Evolutionary conservation across 1,139 yeast genomes (phyloP), one percentile per base, ranked within the genome.

Genomic region (Yamadazyma oceani): DNA sequence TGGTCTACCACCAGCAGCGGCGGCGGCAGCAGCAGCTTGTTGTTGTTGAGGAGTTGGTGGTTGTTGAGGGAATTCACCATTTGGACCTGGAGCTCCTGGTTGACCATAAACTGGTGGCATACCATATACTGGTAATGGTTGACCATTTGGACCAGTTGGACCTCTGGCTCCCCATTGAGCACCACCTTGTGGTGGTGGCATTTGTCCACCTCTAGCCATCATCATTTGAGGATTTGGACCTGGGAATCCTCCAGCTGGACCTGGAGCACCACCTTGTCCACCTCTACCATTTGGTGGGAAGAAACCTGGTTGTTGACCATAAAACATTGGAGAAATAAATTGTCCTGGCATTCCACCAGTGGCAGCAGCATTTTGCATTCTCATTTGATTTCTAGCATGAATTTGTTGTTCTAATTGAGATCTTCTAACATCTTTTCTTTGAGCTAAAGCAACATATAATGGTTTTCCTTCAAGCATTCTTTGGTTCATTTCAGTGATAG

Each of bases 401-500:
- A 89, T 86, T 73, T 92, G 98, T 75, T 94, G 97, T 68, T 89
- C 94, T 65, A 94, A 79, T 76, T 92, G 97, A 58, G 89, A 81
- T 66, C 96, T 87, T 80, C 99, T 89, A 47, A 88, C 96, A 60
- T 92, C 98, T 76, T 89, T 90, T 71, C 97, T 87, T 80, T 92
- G 98, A 57, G 98, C 98, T 63, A 94, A 83, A 49, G 97, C 97
- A 69, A 92, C 99, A 66, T 92, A 92, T 64, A 92, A 79, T 59
- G 98, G 98, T 80, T 94, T 92, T 64, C 94, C 90, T 57, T 82
- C 82, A 57, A 92, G 80, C 86, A 92, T 86, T 67, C 92, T 86
- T 75, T 90, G 97, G 81, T 90, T 89, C 96, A 92, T 90, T 76
- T 92, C 98, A 57, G 94, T 80, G 65, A 90, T 89, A 51, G 99